Percentiles rank a stretch among this genome's conserved stretches.
Conservation (phyloP, 768 basidiomycete genomes). For the Amanita subjunquillea region DNA sequence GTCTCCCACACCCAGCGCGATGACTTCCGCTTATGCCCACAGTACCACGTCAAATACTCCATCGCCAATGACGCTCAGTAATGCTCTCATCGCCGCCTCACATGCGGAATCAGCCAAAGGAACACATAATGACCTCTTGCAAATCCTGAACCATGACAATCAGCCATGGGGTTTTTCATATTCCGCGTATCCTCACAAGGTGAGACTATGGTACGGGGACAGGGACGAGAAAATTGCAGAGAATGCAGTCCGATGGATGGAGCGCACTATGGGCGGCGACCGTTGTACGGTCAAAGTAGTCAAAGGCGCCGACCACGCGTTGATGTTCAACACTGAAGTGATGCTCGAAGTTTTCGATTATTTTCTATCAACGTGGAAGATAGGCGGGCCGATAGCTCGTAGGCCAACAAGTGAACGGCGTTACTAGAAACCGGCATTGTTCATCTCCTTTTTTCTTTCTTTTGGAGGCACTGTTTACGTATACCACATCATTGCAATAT, state of each 20-base stretch:
- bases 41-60: constrained; percentile 22
- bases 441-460: not conserved
- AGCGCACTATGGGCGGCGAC: constrained; percentile 67
- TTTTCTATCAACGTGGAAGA: constrained; percentile 46
- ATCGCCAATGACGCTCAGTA: constrained; percentile 71
- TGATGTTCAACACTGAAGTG: constrained; percentile 87
- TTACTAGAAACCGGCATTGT: not conserved
- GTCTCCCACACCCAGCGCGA: constrained; percentile 39
- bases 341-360: constrained; percentile 80
- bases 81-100: constrained; percentile 86
- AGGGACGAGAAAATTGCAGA: constrained; percentile 91
- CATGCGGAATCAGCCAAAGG: constrained; percentile 92
- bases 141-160: constrained; percentile 86
- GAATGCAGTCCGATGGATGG: constrained; percentile 88
- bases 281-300: constrained; percentile 74
- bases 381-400: constrained; percentile 10
- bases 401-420: constrained; percentile 1
- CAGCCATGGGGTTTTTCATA: constrained; percentile 91
- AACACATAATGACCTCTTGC: constrained; percentile 81
- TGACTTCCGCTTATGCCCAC: constrained; percentile 24
- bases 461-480: constrained; percentile 2
- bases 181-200: constrained; percentile 60
- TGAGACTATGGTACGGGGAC: constrained; percentile 89
- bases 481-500: constrained; percentile 7
- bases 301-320: constrained; percentile 80